phyloP scores from a whole-genome alignment of 2,329 filamentous ascomycete genomes.

The Claviceps sorghi region DNA sequence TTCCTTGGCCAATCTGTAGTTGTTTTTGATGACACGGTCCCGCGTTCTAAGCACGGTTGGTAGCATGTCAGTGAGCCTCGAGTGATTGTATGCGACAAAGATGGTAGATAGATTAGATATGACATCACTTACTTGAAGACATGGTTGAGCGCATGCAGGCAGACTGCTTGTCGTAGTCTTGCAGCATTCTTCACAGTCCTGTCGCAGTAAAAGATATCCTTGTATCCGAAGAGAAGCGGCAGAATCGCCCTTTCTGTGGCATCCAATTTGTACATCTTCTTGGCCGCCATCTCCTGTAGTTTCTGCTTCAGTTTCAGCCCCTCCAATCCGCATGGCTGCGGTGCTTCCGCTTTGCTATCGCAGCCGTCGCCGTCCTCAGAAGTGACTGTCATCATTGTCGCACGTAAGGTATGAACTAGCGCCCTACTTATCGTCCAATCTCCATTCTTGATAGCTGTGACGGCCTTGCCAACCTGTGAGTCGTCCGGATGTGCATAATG shows the following conservation, averaged over 20 bases:
- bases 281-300: conserved; percentile 39
- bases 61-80: neutral
- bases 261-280: conserved; percentile 43
- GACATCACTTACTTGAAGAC: conserved; percentile 54
- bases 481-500: conserved; percentile 64
- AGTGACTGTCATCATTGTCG: conserved; percentile 32
- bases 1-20: conserved; percentile 57
- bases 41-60: conserved; percentile 47
- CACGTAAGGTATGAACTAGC: conserved; percentile 31
- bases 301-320: conserved; percentile 45
- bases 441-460: conserved; percentile 34
- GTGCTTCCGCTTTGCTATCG: conserved; percentile 14
- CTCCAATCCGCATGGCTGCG: conserved; percentile 40
- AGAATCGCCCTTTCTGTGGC: conserved; percentile 50
- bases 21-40: conserved; percentile 86
- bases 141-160: conserved; percentile 81
- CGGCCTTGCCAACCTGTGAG: conserved; percentile 37
- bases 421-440: conserved; percentile 37
- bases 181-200: conserved; percentile 55
- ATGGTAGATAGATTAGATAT: neutral
- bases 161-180: conserved; percentile 55
- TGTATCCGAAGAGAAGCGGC: conserved; percentile 65
- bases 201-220: conserved; percentile 63
- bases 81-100: no score
- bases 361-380: conserved; percentile 12